phyloP scores from a whole-genome alignment of 2,329 filamentous ascomycete species.

The Chrysosporium keratinophilum region DNA sequence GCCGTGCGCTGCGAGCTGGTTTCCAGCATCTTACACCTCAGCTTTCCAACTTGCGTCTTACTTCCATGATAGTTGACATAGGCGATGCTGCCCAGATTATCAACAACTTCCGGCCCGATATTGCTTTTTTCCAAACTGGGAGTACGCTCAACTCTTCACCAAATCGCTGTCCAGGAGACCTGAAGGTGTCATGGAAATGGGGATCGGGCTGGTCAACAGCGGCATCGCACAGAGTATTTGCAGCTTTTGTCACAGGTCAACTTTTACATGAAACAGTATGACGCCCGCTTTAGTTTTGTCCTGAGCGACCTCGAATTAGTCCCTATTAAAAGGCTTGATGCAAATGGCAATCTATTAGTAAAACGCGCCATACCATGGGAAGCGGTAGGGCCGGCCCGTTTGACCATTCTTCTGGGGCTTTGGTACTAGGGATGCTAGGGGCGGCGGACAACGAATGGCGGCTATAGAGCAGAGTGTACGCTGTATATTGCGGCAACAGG shows the following conservation, averaged over 20 bases:
- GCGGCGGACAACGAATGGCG: slow-evolving; percentile 12
- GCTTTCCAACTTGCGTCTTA: slow-evolving; percentile 9
- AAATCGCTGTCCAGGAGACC: slow-evolving; percentile 11
- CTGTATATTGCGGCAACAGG: too few relatives aligned
- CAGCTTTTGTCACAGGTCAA: slow-evolving; percentile 13
- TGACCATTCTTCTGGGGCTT: slow-evolving; percentile 14
- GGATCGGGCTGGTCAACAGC: background rate
- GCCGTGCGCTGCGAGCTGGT: slow-evolving; percentile 11
- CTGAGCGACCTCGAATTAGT: slow-evolving; percentile 12
- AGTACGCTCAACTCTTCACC: slow-evolving; percentile 6
- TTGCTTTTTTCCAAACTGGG: slow-evolving; percentile 7
- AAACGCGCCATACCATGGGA: slow-evolving; percentile 6
- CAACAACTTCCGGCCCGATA: slow-evolving; percentile 5
- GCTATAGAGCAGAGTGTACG: too few relatives aligned
- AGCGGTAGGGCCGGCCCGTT: slow-evolving; percentile 7
- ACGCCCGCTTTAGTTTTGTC: slow-evolving; percentile 12
- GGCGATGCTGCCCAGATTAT: slow-evolving; percentile 10
- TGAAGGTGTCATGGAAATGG: slow-evolving; percentile 16
- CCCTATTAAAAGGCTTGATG: slow-evolving; percentile 11
- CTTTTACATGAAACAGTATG: slow-evolving; percentile 14
- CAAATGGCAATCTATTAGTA: slow-evolving; percentile 11
- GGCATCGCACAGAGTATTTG: slow-evolving; percentile 4
- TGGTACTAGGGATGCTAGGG: slow-evolving; percentile 14
- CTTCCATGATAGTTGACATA: slow-evolving; percentile 10
- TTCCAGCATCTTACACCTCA: slow-evolving; percentile 12